Conservation (phyloP, 2,329 filamentous ascomycete genomes). For the Aureobasidium sp. region DNA sequence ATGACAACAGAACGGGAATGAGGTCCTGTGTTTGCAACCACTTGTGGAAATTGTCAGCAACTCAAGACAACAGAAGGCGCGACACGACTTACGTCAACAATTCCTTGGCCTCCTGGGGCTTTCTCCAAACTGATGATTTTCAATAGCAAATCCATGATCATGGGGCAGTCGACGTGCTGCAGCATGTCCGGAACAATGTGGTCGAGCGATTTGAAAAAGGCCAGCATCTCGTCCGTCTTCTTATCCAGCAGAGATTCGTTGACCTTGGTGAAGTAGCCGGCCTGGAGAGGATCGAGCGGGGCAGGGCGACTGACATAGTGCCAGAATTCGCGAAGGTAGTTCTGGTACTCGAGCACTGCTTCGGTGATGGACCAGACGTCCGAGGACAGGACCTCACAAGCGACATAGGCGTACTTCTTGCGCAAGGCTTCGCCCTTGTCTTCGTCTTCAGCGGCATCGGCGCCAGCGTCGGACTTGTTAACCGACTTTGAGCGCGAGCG, state of each 20-base stretch:
- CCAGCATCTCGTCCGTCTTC: conserved; percentile 96
- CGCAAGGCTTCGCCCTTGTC: conserved; percentile 86
- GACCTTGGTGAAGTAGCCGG: conserved; percentile 97
- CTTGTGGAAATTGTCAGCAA: conserved; percentile 36
- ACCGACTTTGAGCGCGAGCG: conserved; percentile 39
- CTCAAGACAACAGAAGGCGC: neutral
- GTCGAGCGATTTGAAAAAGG: conserved; percentile 76
- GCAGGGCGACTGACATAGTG: conserved; percentile 75
- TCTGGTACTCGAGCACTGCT: conserved; percentile 76
- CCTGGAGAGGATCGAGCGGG: conserved; percentile 85
- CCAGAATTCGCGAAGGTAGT: conserved; percentile 81
- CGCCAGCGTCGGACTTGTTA: conserved; percentile 33
- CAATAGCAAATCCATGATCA: conserved; percentile 94
- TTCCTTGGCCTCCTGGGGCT: conserved; percentile 80
- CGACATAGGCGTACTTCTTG: conserved; percentile 87
- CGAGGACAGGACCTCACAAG: conserved; percentile 87
- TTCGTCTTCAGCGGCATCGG: conserved; percentile 31
- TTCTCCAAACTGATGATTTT: conserved; percentile 97
- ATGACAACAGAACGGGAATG: conserved; percentile 79
- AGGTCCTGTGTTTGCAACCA: conserved; percentile 89
- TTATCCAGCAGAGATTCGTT: conserved; percentile 97
- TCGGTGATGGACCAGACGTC: conserved; percentile 97
- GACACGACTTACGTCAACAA: conserved; percentile 70
- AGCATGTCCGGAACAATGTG: conserved; percentile 78
- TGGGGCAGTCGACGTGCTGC: conserved; percentile 90